Evolutionary conservation across 148 eudicot species (phyloP).

Genomic region (Chenopodium quinoa): DNA sequence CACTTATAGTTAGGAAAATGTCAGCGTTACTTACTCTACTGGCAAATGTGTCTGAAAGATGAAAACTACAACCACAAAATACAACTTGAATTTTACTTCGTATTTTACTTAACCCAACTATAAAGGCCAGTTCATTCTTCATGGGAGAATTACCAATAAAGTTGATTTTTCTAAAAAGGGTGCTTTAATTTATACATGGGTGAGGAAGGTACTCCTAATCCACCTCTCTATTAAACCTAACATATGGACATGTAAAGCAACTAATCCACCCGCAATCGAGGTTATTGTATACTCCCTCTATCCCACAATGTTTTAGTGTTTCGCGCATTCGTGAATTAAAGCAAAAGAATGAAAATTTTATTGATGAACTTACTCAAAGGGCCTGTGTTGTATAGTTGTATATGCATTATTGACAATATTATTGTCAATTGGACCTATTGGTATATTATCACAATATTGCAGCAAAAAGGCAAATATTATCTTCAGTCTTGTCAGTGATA

Average conservation of each 20-base stretch:
- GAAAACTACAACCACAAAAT: neutral
- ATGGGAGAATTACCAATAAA: neutral
- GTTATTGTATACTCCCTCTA: neutral
- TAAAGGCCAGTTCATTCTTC: neutral
- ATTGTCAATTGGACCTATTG: neutral
- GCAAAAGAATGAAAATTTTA: too few species aligned
- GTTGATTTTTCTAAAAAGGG: neutral
- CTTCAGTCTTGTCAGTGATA: neutral
- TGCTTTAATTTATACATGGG: too few species aligned
- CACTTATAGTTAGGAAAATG: conserved; percentile 29
- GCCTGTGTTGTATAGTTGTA: too few species aligned
- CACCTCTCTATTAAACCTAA: neutral
- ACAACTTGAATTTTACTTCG: neutral
- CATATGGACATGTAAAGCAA: neutral
- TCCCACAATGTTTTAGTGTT: neutral
- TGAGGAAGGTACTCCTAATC: neutral
- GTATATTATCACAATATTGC: neutral
- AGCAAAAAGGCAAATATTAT: neutral
- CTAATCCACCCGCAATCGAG: neutral
- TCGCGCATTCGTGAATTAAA: too few species aligned
- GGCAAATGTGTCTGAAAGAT: neutral
- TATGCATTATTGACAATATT: neutral
- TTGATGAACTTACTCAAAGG: neutral
- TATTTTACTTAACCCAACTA: neutral
- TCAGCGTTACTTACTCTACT: conserved; percentile 28